Base-by-base conservation (phyloP, 192 early-diverging fungal species). In the Backusella morwellensis region DNA sequence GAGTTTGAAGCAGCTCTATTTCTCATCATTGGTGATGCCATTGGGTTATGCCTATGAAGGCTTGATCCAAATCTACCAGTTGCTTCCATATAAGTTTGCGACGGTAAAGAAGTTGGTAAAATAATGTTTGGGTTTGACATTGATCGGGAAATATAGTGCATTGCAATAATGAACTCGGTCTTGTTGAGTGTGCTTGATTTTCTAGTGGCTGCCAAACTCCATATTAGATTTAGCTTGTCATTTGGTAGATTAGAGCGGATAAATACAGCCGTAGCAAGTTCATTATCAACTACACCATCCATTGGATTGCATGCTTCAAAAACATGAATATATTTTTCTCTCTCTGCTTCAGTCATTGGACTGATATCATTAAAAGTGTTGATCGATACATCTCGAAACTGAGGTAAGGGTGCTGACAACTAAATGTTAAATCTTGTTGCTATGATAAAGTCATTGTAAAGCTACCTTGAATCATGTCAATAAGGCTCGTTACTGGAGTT, bases 151-250 rank as follows among this genome's bases (percentile, higher is more conserved):
- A 98, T 91, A 70, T 94, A 91, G 76, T 90, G 88, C 96, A 98
- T 97, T 54, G 95, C 95, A 52, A 95, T 90, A 44, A 93, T 89
- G 83, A 98, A 98, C 75, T 96, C 95, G 11, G 89, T 85, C 50
- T 93, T 83, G 56, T 92, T 89, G 26, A 98, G 79, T 66, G 89
- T 90, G 50, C 92, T 92, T 38, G 91, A 83, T 1, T 84, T 75
- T 42, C 89, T 88, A 15, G 90, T 88, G 75, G 97, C 96, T 8
- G 92, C 94, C 70, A 98, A 81, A 44, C 68, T 54, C 91, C 97
- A 98, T 54, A 98, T 92, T 41, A 86, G 87, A 26, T 88, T 82
- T 29, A 98, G 85, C 73, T 85, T 87, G 56, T 97, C 96, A 9
- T 86, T 75, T 35, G 91, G 86, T 35, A 98, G 86, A 75, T 92